Percentiles rank a stretch among this genome's conserved stretches.
These are phyloP conservation scores for Podosphaera leucotricha DNA, from an alignment of 2,329 filamentous ascomycete species.

Conservation along the genomic window DNA sequence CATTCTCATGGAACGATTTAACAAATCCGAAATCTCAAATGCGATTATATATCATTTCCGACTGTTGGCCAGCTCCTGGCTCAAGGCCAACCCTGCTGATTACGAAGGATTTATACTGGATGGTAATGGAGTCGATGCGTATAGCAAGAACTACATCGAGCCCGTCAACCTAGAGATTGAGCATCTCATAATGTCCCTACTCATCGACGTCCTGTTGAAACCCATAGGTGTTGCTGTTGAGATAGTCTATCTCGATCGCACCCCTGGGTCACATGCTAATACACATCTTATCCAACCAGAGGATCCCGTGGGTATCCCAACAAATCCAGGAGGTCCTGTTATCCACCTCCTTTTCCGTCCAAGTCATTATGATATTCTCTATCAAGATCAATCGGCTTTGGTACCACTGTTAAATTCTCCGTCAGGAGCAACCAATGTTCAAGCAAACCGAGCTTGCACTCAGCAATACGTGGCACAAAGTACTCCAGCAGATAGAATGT, in stretches of 20 bases:
- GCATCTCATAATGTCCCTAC: slow-evolving; percentile 56
- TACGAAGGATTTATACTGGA: slow-evolving; percentile 52
- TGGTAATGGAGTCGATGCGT: slow-evolving; percentile 33
- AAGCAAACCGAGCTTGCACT: slow-evolving; percentile 30
- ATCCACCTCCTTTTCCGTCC: slow-evolving; percentile 41
- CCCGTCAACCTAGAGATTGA: slow-evolving; percentile 67
- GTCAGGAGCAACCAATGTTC: slow-evolving; percentile 18
- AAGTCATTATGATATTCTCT: slow-evolving; percentile 87
- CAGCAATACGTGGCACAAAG: slow-evolving; percentile 22
- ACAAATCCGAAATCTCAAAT: slow-evolving; percentile 41
- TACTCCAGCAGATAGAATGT: slow-evolving; percentile 10
- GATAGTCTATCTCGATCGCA: slow-evolving; percentile 78
- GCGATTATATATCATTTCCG: slow-evolving; percentile 69
- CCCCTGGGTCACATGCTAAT: slow-evolving; percentile 53
- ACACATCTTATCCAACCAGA: slow-evolving; percentile 20
- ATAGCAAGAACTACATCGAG: slow-evolving; percentile 49
- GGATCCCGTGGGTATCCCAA: slow-evolving; percentile 17
- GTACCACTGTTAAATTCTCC: slow-evolving; percentile 4
- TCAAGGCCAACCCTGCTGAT: slow-evolving; percentile 46
- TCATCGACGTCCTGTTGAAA: slow-evolving; percentile 59
- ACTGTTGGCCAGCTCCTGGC: slow-evolving; percentile 62
- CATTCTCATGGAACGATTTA: slow-evolving; percentile 43
- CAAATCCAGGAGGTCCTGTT: slow-evolving; percentile 21
- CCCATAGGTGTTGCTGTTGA: slow-evolving; percentile 60
- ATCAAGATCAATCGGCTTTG: slow-evolving; percentile 26